Base-by-base conservation (phyloP, 257 asterid genomes). In the Craterostigma plantagineum region DNA sequence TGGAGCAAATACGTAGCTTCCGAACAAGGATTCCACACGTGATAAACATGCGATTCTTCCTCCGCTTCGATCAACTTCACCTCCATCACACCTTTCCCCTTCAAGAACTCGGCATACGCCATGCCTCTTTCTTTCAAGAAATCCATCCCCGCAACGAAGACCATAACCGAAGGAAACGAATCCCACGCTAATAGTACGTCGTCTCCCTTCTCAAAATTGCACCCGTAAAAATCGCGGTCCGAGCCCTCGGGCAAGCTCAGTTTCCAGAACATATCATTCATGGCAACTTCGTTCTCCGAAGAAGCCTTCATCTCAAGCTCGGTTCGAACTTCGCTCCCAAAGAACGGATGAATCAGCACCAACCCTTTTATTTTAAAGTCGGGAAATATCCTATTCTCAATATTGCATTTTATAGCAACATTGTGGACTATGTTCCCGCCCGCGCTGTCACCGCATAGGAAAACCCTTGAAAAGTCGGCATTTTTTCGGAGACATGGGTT, bases 51-150 rank as follows among this genome's bases (percentile, higher is more conserved):
- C 3, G 52, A 10, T 48, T 80, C 80, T 0, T 42, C 74, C 47
- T 72, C 59, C 2, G 82, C 73, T 50, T 80, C 90, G 1, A 74
- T 59, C 59, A 80, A 16, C 17, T 56, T 62, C 69, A 75, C 96
- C 15, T 33, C 42, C 55, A 39, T 46, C 50, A 72, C 86, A 5
- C 91, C 77, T 48, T 65, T 72, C 18, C 35, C 51, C 58, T 60
- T 50, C 75, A 75, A 55, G 18, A 68, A 80, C 15, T 70, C 76
- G 0, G 51, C 75, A 59, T 85, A 75, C 61, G 42, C 57, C 0
- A 64, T 80, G 17, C 92, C 96, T 18, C 83, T 80, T 64, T 85
- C 94, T 48, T 61, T 80, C 79, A 77, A 64, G 56, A 80, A 80
- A 57, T 85, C 94, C 12, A 50, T 8, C 10, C 67, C 91, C 3